Conservation (phyloP, 768 basidiomycete species). For the Macrocybe gigantea region DNA sequence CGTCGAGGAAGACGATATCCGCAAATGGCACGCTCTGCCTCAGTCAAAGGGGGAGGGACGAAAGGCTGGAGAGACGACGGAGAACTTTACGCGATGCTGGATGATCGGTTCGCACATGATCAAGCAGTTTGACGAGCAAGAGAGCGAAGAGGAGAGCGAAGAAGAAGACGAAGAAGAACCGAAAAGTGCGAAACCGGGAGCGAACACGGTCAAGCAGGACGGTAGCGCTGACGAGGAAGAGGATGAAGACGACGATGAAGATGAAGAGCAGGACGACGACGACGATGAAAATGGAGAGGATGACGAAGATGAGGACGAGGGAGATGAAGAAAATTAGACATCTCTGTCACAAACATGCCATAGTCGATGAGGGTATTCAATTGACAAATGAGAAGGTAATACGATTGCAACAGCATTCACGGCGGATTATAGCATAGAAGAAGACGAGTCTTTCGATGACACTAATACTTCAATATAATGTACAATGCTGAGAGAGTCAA, state of each 20-base stretch:
- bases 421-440: too few relatives aligned
- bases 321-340: conserved; percentile 9
- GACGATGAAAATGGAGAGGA: conserved; percentile 9
- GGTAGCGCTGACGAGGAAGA: conserved; percentile 1
- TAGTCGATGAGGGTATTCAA: not conserved
- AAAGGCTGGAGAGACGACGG: conserved; percentile 32
- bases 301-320: conserved; percentile 10
- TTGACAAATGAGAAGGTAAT: too few relatives aligned
- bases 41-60: conserved; percentile 47
- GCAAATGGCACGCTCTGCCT: conserved; percentile 72
- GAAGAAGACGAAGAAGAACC: conserved; percentile 2
- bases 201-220: not conserved
- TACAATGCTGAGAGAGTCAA: conserved; percentile 52
- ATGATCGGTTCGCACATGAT: conserved; percentile 68
- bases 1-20: conserved; percentile 84
- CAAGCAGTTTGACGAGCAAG: conserved; percentile 76
- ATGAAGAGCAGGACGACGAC: conserved; percentile 5
- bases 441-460: not conserved
- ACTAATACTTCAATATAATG: conserved; percentile 74
- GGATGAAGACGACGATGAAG: conserved; percentile 5
- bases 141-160: conserved; percentile 34
- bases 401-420: too few relatives aligned
- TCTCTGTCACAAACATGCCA: not conserved
- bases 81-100: conserved; percentile 67
- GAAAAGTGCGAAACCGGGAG: not conserved